phyloP scores from a whole-genome alignment of 2,329 filamentous ascomycete genomes.

The Scedosporium dehoogii region DNA sequence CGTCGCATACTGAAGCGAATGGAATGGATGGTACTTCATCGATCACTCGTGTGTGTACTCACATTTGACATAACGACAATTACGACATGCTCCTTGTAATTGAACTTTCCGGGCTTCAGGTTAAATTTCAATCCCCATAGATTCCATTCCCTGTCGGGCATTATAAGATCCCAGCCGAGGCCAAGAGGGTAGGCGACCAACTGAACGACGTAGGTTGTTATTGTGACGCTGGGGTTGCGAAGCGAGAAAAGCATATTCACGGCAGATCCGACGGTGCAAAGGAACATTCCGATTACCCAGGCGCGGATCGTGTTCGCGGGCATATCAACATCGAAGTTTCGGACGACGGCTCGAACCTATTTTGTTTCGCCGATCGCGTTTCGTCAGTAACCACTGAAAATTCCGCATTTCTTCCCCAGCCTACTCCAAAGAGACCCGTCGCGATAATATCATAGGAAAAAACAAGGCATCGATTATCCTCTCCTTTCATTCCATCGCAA shows the following conservation, averaged over 20 bases:
- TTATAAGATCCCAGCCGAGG: conserved; percentile 41
- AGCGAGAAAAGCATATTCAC: conserved; percentile 53
- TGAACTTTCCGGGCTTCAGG: conserved; percentile 47
- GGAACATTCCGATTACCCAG: conserved; percentile 50
- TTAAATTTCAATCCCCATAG: conserved; percentile 45
- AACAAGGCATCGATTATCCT: no score
- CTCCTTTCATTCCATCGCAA: no score
- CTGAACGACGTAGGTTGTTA: conserved; percentile 53
- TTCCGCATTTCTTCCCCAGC: not conserved
- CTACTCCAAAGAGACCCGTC: no score
- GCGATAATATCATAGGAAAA: no score
- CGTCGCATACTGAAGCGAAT: not conserved
- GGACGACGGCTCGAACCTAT: conserved; percentile 54
- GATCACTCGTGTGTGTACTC: conserved; percentile 16
- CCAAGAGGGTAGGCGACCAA: conserved; percentile 52
- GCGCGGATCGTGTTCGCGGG: conserved; percentile 56
- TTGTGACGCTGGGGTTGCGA: conserved; percentile 47
- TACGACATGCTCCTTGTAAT: conserved; percentile 52
- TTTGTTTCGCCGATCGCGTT: conserved; percentile 9
- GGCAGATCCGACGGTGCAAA: conserved; percentile 52
- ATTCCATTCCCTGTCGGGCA: conserved; percentile 42
- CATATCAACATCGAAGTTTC: conserved; percentile 54
- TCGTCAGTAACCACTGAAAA: not conserved
- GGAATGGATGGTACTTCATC: not conserved
- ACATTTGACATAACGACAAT: conserved; percentile 57